Evolutionary conservation across 306 rosid species (phyloP).

Genomic region (Abrus pulchellus): DNA sequence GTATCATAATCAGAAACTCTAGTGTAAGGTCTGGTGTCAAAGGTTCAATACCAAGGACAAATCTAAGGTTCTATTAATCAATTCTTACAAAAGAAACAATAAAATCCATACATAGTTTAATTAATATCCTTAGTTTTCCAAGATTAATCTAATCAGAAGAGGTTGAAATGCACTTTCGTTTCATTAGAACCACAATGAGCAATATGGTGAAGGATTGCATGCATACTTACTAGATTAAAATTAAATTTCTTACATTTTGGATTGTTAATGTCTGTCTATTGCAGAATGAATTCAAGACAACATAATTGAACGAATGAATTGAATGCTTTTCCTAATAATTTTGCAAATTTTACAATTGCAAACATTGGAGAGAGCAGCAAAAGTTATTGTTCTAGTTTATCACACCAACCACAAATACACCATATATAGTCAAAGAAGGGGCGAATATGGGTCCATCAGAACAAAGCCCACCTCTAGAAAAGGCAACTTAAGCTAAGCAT

Average conservation of each 20-base stretch:
- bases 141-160: neutral
- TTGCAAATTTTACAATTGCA: neutral
- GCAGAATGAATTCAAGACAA: constrained; percentile 3
- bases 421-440: neutral
- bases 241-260: neutral
- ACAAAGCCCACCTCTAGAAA: neutral
- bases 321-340: neutral
- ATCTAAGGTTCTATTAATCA: neutral
- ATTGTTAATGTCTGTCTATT: neutral
- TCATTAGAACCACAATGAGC: neutral
- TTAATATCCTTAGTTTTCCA: neutral
- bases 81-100: neutral
- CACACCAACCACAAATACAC: constrained; percentile 18
- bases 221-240: neutral
- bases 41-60: neutral
- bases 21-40: constrained; percentile 1
- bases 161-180: neutral
- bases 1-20: neutral
- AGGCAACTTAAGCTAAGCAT: neutral
- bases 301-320: neutral
- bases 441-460: neutral
- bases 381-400: constrained; percentile 21
- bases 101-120: neutral
- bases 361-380: neutral
- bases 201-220: neutral